Evolutionary conservation across 2,329 filamentous ascomycete species (phyloP), one percentile per base, ranked within the genome.

Genomic region (Trichoderma afroharzianum): DNA sequence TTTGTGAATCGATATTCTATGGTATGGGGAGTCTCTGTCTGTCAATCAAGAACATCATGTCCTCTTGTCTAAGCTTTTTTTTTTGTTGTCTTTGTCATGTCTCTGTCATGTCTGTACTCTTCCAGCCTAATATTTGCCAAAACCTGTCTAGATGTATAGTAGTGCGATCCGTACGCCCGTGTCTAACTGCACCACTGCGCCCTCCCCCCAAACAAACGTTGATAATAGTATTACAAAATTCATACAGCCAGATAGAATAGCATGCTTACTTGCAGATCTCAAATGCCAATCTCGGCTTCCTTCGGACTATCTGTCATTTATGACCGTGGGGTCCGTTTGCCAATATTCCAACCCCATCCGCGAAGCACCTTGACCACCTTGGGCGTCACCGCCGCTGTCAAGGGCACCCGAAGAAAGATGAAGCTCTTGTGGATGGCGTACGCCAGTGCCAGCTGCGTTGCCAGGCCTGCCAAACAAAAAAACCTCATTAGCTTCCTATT

Each of bases 351-450:
- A 6, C 96, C 96, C 94, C 95, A 97, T 14, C 89, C 87, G 74
- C 95, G 87, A 32, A 99, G 85, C 14, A 90, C 88, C 82, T 94
- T 97, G 77, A 98, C 96, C n/a, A 98, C 91, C 82, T 97, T 98
- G 1, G 96, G 96, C 9, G 93, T 94, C 39, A 98, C 87, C 3
- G 94, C 95, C 14, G 93, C 94, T 1, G 96, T 96, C 74, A 98
- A 83, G 9, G 96, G 96, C 11, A 99, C 94, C n/a, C 96, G 90
- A 75, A 98, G 82, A 81, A 99, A 97, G 78, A 99, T 98, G 81
- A 98, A 94, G 76, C 93, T 97, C 84, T 99, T 99, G 86, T 99
- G 96, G 72, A 99, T 93, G 32, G 95, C 95, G 79, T 99, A 99
- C 14, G 96, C 96, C 63, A 99, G 87, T 18, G 93, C 94, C 33